phyloP scores from a whole-genome alignment of 495 filamentous ascomycete genomes.

The Pyronema omphalodes region DNA sequence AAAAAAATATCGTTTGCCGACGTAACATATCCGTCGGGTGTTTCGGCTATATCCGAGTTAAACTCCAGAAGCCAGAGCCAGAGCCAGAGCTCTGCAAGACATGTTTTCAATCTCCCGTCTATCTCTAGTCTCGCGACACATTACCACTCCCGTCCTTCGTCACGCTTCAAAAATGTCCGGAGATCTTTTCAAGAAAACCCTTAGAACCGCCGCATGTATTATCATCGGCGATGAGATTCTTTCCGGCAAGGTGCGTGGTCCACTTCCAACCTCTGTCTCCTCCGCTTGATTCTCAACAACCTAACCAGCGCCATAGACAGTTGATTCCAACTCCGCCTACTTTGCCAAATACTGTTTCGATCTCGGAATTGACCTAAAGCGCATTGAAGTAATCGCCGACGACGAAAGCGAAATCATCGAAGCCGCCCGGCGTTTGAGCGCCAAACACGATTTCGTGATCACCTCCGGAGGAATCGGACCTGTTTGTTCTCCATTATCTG shows the following conservation, averaged over 20 bases:
- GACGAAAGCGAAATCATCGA: conserved; percentile 82
- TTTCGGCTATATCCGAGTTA: too few species aligned
- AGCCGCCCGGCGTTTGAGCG: conserved; percentile 66
- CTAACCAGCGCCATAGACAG: conserved; percentile 31
- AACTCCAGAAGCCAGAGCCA: too few species aligned
- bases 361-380: conserved; percentile 68
- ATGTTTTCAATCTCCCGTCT: too few species aligned
- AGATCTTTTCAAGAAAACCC: conserved; percentile 7
- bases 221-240: conserved; percentile 96
- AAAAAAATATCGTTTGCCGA: too few species aligned
- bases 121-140: too few species aligned
- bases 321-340: conserved; percentile 83
- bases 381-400: conserved; percentile 83
- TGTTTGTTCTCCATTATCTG: conserved; percentile 28
- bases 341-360: conserved; percentile 87
- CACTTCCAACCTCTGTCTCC: not conserved
- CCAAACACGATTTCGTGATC: conserved; percentile 79
- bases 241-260: conserved; percentile 62
- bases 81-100: too few species aligned
- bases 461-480: conserved; percentile 92
- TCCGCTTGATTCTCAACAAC: not conserved
- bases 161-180: too few species aligned
- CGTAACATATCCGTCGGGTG: too few species aligned
- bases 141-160: too few species aligned
- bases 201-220: conserved; percentile 73